Evolutionary conservation across 306 rosid species (phyloP).

Genomic region (Vigna hirtella): DNA sequence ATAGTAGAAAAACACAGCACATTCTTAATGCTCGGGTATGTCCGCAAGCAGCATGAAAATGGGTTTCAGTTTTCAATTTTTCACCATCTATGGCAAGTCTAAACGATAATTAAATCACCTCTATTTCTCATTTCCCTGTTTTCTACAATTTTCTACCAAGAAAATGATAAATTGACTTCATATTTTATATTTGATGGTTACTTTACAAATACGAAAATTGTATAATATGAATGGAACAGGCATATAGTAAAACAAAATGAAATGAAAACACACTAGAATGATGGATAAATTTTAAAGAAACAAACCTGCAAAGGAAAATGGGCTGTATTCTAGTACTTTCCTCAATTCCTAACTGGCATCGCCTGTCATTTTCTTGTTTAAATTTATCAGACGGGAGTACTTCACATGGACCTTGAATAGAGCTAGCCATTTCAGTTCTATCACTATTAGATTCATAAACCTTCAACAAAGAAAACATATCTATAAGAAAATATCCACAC

Average conservation of each 20-base stretch:
- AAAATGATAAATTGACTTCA: background rate
- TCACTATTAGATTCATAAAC: slow-evolving; percentile 82
- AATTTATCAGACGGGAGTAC: slow-evolving; percentile 79
- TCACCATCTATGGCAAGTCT: background rate
- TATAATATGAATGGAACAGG: slow-evolving; percentile 5
- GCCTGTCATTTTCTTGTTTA: slow-evolving; percentile 72
- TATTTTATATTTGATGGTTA: slow-evolving; percentile 24
- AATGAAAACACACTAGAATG: background rate
- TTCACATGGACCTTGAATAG: slow-evolving; percentile 81
- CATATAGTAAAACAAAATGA: background rate
- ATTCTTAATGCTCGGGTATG: slow-evolving; percentile 2
- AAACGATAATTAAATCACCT: background rate
- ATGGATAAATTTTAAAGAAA: slow-evolving; percentile 30
- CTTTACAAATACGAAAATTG: background rate
- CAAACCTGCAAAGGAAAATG: slow-evolving; percentile 90
- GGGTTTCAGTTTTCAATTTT: slow-evolving; percentile 7
- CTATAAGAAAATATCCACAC: slow-evolving; percentile 33
- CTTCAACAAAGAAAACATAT: slow-evolving; percentile 50
- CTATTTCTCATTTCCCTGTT: background rate
- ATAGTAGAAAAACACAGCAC: slow-evolving; percentile 2
- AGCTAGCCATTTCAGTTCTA: slow-evolving; percentile 68
- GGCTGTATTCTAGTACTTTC: slow-evolving; percentile 57
- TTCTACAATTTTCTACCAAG: slow-evolving; percentile 18
- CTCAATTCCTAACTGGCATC: slow-evolving; percentile 54
- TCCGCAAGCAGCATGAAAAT: slow-evolving; percentile 22